These are phyloP conservation scores for Cucurbita moschata DNA, from an alignment of 306 rosid genomes.

Conservation along the genomic window DNA sequence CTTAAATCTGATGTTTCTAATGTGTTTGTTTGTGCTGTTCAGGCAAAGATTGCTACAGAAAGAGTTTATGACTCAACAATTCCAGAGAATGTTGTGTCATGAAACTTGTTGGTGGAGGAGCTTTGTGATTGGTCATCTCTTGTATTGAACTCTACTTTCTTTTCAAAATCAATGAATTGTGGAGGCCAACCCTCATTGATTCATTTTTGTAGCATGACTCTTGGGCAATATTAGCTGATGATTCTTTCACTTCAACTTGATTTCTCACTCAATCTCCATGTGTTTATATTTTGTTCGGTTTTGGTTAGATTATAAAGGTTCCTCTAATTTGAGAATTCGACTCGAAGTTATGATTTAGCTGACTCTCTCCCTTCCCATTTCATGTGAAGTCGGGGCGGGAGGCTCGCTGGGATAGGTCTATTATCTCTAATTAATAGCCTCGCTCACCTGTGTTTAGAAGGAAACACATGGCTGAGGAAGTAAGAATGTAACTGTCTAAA, in stretches of 20 bases:
- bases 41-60: conserved; percentile 40
- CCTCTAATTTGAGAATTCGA: too few species aligned
- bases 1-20: background rate
- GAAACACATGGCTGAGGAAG: too few species aligned
- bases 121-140: background rate
- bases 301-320: too few species aligned
- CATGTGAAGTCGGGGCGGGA: too few species aligned
- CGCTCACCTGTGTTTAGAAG: too few species aligned
- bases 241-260: background rate
- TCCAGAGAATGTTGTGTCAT: conserved; percentile 13
- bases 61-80: conserved; percentile 28
- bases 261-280: background rate
- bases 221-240: background rate
- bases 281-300: too few species aligned
- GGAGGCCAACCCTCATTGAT: background rate
- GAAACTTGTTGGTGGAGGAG: conserved; percentile 1
- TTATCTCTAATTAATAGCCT: too few species aligned
- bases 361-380: too few species aligned
- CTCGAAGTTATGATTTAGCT: too few species aligned
- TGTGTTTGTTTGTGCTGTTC: background rate
- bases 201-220: background rate
- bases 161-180: background rate
- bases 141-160: background rate
- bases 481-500: too few species aligned
- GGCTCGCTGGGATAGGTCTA: too few species aligned